Evolutionary conservation across 2,329 filamentous ascomycete genomes (phyloP).

Genomic region (Colletotrichum salicis): DNA sequence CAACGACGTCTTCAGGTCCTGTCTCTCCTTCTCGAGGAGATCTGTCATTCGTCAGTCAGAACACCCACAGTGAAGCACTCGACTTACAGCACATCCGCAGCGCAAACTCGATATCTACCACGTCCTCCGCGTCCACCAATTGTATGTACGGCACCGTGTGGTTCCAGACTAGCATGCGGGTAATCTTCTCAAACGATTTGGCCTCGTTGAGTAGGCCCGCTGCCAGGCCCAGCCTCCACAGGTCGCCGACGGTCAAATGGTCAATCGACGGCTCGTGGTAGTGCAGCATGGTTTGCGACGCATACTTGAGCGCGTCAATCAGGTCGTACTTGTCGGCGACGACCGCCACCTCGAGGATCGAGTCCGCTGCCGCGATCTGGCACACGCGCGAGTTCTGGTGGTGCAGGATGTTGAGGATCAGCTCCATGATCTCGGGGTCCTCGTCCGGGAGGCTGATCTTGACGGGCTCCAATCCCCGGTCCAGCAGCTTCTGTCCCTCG

Average conservation of each 20-base stretch:
- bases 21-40: constrained; percentile 32
- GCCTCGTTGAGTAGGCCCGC: constrained; percentile 31
- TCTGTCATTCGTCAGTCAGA: constrained; percentile 21
- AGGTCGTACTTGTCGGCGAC: constrained; percentile 43
- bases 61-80: neutral
- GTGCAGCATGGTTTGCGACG: constrained; percentile 32
- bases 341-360: constrained; percentile 43
- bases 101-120: constrained; percentile 31
- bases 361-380: constrained; percentile 39
- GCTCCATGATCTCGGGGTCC: constrained; percentile 43
- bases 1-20: constrained; percentile 33
- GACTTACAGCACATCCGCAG: constrained; percentile 34
- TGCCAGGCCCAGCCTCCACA: constrained; percentile 31
- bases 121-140: constrained; percentile 31
- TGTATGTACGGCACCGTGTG: constrained; percentile 33
- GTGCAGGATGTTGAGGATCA: constrained; percentile 48
- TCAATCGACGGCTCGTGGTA: constrained; percentile 33
- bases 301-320: constrained; percentile 28
- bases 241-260: constrained; percentile 31
- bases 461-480: constrained; percentile 24
- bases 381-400: constrained; percentile 41
- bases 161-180: constrained; percentile 30
- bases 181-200: constrained; percentile 31
- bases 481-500: constrained; percentile 38
- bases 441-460: constrained; percentile 45